A percentile compares a stretch with the other conserved stretches of the same genome.
Conservation (phyloP, 1,139 yeast species). For the Yamadazyma triangularis region DNA sequence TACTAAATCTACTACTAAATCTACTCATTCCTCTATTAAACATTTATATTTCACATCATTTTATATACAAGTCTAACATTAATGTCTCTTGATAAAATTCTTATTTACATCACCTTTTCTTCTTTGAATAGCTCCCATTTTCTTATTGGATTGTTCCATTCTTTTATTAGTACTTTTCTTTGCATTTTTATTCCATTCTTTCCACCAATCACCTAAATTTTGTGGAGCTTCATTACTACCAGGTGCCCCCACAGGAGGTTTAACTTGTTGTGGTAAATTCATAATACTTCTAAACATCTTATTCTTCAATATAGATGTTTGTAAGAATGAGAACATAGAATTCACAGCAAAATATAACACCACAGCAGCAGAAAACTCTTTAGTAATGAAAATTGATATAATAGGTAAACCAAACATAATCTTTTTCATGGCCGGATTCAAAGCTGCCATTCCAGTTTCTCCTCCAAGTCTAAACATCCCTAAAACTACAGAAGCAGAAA, state of each 20-base stretch:
- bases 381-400: conserved; percentile 79
- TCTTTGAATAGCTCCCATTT: conserved; percentile 35
- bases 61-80: conserved; percentile 11
- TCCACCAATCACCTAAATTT: conserved; percentile 37
- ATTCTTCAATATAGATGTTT: conserved; percentile 62
- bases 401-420: conserved; percentile 72
- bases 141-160: conserved; percentile 33
- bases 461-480: conserved; percentile 82
- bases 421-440: conserved; percentile 69
- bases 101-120: conserved; percentile 29
- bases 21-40: too few relatives aligned
- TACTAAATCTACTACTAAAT: too few relatives aligned
- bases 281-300: conserved; percentile 51
- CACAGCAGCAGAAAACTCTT: conserved; percentile 80
- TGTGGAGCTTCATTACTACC: conserved; percentile 21
- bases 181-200: conserved; percentile 28
- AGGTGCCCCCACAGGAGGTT: conserved; percentile 31
- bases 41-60: too few relatives aligned
- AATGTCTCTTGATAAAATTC: conserved; percentile 42
- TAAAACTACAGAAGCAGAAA: conserved; percentile 78
- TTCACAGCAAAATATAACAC: conserved; percentile 81
- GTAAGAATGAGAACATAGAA: conserved; percentile 69
- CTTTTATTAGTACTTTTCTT: conserved; percentile 30
- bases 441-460: conserved; percentile 72
- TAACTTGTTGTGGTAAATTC: conserved; percentile 64